phyloP scores from a whole-genome alignment of 257 asterid species.

The Paulownia fortunei region DNA sequence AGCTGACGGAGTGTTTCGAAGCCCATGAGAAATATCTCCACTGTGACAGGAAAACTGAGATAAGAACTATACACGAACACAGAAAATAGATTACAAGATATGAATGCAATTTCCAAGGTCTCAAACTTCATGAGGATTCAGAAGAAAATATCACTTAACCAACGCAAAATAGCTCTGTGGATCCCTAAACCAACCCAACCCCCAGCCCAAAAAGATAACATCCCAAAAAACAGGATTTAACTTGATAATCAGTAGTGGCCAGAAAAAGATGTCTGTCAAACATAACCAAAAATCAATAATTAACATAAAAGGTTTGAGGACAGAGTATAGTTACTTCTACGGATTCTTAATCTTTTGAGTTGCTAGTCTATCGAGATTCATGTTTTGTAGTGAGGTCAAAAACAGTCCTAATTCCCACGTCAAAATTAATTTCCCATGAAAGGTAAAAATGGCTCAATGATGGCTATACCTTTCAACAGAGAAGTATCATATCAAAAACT shows the following conservation, averaged over 20 bases:
- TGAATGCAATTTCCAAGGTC: constrained; percentile 18
- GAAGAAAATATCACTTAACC: not conserved
- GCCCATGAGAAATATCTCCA: constrained; percentile 88
- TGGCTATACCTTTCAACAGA: not conserved
- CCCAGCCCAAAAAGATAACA: not conserved
- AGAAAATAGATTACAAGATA: constrained; percentile 18
- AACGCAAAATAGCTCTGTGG: constrained; percentile 11
- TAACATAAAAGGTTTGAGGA: not conserved
- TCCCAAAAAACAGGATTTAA: not conserved
- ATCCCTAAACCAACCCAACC: constrained; percentile 15
- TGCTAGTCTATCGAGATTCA: constrained; percentile 9
- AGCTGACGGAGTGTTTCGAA: constrained; percentile 81
- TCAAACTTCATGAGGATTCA: constrained; percentile 5
- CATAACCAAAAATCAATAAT: not conserved
- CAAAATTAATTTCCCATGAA: not conserved
- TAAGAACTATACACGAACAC: constrained; percentile 29
- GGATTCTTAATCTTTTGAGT: constrained; percentile 3
- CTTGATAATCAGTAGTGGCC: not conserved
- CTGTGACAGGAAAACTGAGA: constrained; percentile 49
- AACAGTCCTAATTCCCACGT: not conserved
- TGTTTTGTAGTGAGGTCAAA: not conserved
- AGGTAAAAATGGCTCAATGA: not conserved
- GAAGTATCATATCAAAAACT: not conserved
- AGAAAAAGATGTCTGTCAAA: not conserved
- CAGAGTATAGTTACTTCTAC: not conserved